phyloP scores from a whole-genome alignment of 306 rosid genomes.

The Prunus mira region DNA sequence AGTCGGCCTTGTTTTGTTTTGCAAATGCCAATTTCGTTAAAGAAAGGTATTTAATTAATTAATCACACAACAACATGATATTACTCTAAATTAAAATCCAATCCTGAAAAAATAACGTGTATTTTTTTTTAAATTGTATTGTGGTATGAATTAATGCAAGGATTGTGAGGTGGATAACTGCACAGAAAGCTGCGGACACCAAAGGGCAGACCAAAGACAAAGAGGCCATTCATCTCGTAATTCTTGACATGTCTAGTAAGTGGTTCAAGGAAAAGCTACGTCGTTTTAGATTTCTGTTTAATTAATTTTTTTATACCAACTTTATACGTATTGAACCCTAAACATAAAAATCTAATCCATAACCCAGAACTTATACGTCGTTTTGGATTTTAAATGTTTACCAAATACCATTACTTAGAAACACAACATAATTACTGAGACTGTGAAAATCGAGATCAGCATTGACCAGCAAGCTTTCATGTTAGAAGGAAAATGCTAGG shows the following conservation, averaged over 20 bases:
- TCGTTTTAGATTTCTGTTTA: too few relatives aligned
- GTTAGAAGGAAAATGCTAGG: too few relatives aligned
- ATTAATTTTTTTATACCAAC: too few relatives aligned
- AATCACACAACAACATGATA: not conserved
- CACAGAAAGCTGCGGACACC: constrained; percentile 33
- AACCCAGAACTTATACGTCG: too few relatives aligned
- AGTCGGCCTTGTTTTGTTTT: constrained; percentile 74
- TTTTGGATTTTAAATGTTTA: too few relatives aligned
- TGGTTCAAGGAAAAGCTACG: not conserved
- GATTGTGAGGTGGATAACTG: constrained; percentile 51
- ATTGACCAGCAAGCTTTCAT: too few relatives aligned
- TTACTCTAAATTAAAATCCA: not conserved
- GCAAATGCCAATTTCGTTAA: constrained; percentile 74
- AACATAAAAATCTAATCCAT: not conserved
- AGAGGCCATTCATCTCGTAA: constrained; percentile 34
- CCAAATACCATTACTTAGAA: too few relatives aligned
- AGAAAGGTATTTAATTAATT: constrained; percentile 46
- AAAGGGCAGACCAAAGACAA: constrained; percentile 35
- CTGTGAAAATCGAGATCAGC: too few relatives aligned
- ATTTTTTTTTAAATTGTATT: not conserved
- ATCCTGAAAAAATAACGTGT: not conserved
- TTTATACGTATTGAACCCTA: not conserved
- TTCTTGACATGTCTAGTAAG: constrained; percentile 79
- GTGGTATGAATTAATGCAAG: constrained; percentile 19
- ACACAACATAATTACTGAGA: too few relatives aligned